Evolutionary conservation across 2,329 filamentous ascomycete genomes (phyloP).

Genomic region (Seiridium unicorne): DNA sequence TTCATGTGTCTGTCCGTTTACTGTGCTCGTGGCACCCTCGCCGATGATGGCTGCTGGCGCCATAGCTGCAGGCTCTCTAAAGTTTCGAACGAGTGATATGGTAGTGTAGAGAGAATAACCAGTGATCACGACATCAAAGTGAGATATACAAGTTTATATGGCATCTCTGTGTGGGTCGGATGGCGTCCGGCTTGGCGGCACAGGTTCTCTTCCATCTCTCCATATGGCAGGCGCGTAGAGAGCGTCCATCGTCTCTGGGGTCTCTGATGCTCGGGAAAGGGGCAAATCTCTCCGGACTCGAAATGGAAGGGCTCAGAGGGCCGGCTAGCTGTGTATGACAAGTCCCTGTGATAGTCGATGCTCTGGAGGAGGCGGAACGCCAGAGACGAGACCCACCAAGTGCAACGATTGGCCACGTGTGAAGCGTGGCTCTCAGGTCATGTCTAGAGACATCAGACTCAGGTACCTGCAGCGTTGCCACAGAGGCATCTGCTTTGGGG

Average conservation of each 20-base stretch:
- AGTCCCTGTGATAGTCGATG: neutral
- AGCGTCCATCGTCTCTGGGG: slow-evolving; percentile 8
- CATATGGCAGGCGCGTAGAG: slow-evolving; percentile 11
- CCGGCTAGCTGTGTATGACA: too few relatives aligned
- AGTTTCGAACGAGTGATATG: slow-evolving; percentile 15
- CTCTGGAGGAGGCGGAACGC: neutral
- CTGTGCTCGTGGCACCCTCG: slow-evolving; percentile 16
- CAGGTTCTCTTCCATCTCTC: slow-evolving; percentile 11
- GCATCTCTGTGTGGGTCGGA: slow-evolving; percentile 5
- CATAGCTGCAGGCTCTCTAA: slow-evolving; percentile 23
- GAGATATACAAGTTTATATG: slow-evolving; percentile 22
- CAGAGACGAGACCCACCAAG: neutral
- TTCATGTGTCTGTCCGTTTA: slow-evolving; percentile 20
- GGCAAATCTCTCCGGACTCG: slow-evolving; percentile 28
- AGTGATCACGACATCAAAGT: slow-evolving; percentile 12
- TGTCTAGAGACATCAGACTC: slow-evolving; percentile 1
- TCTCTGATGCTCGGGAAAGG: slow-evolving; percentile 21
- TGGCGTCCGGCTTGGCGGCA: slow-evolving; percentile 1
- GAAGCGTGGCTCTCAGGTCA: neutral
- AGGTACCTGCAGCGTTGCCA: slow-evolving; percentile 2
- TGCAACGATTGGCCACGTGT: slow-evolving; percentile 7
- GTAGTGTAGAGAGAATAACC: slow-evolving; percentile 13
- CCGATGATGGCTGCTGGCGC: slow-evolving; percentile 26
- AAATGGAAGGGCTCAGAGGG: slow-evolving; percentile 19
- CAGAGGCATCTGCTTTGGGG: slow-evolving; percentile 6